These are phyloP conservation scores for Dothistroma pini DNA, from an alignment of 2,329 filamentous ascomycete genomes.

Conservation along the genomic window DNA sequence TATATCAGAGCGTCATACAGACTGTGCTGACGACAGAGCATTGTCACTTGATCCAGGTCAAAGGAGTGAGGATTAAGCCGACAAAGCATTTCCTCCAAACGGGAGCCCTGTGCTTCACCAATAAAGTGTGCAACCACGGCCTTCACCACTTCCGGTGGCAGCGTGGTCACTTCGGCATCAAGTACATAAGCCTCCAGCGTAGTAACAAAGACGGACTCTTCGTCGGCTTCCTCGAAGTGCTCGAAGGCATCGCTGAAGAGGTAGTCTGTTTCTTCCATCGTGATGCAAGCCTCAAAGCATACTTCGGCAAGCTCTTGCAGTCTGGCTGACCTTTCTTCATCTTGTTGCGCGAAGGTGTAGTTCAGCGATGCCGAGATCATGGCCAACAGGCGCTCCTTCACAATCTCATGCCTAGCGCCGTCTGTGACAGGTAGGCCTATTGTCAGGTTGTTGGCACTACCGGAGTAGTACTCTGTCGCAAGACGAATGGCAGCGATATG, in stretches of 20 bases:
- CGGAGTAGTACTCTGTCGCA: slow-evolving; percentile 87
- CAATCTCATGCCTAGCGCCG: slow-evolving; percentile 69
- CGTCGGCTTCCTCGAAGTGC: slow-evolving; percentile 75
- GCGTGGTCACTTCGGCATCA: slow-evolving; percentile 65
- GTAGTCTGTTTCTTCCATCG: slow-evolving; percentile 73
- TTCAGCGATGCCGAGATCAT: slow-evolving; percentile 91
- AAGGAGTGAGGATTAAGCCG: slow-evolving; percentile 85
- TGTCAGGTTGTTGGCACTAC: slow-evolving; percentile 88
- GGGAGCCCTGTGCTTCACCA: slow-evolving; percentile 66
- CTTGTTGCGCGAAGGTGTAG: slow-evolving; percentile 71
- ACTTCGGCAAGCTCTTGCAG: slow-evolving; percentile 75
- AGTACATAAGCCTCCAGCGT: slow-evolving; percentile 85
- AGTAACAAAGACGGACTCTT: slow-evolving; percentile 76
- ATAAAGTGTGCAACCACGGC: slow-evolving; percentile 80
- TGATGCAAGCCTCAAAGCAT: slow-evolving; percentile 78
- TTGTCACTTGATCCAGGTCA: slow-evolving; percentile 89
- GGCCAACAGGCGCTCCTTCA: slow-evolving; percentile 83
- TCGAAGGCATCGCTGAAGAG: slow-evolving; percentile 89
- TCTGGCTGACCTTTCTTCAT: slow-evolving; percentile 52
- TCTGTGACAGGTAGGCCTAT: slow-evolving; percentile 89
- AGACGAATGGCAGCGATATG: slow-evolving; percentile 88
- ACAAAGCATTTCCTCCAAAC: slow-evolving; percentile 91
- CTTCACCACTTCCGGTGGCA: slow-evolving; percentile 84
- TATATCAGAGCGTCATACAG: slow-evolving; percentile 95
- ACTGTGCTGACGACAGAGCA: slow-evolving; percentile 83